Conservation (phyloP, 495 filamentous ascomycete species). For the Articulospora tetracladia region DNA sequence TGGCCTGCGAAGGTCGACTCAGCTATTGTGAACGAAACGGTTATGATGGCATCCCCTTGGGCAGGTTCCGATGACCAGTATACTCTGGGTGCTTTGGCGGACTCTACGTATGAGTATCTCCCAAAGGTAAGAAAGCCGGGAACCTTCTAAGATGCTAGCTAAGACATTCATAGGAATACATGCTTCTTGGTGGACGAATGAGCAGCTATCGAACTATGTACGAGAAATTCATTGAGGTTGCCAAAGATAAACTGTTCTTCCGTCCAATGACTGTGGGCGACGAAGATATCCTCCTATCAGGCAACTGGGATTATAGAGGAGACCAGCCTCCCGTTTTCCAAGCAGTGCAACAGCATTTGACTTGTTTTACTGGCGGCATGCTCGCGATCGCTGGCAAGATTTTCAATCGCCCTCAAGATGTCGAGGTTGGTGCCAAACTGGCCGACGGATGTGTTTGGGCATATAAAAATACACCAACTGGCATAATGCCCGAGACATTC, state of each 20-base stretch:
- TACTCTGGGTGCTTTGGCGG: constrained; percentile 23
- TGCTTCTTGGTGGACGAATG: constrained; percentile 19
- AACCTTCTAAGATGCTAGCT: background rate
- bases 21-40: constrained; percentile 7
- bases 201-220: constrained; percentile 21
- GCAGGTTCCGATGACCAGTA: constrained; percentile 11
- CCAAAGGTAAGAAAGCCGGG: constrained; percentile 37
- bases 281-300: constrained; percentile 73
- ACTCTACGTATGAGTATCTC: constrained; percentile 93
- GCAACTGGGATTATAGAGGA: constrained; percentile 37
- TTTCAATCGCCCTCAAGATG: constrained; percentile 63
- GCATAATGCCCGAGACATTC: constrained; percentile 80
- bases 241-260: constrained; percentile 61
- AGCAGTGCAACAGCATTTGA: constrained; percentile 47
- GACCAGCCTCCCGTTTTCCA: constrained; percentile 38
- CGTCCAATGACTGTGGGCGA: constrained; percentile 76
- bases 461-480: constrained; percentile 70
- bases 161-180: constrained; percentile 16
- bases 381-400: constrained; percentile 78
- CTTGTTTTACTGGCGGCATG: constrained; percentile 91
- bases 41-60: constrained; percentile 10
- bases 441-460: constrained; percentile 93
- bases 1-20: constrained; percentile 57
- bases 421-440: constrained; percentile 75
- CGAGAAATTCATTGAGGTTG: constrained; percentile 20